Base-by-base conservation (phyloP, 345 rosid genomes). In the Camelina sativa region DNA sequence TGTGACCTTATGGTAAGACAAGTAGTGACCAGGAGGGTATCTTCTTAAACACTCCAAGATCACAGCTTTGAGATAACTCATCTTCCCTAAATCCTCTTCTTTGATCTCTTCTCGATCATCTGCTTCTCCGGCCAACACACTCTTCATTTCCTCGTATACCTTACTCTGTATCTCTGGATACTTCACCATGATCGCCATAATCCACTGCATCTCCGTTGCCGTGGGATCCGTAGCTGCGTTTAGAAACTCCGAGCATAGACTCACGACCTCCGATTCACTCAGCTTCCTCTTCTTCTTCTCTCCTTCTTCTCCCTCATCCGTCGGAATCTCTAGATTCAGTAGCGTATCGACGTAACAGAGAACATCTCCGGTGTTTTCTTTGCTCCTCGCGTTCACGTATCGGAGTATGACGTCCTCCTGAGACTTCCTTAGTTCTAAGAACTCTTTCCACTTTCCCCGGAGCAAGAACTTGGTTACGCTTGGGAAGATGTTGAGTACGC, bases 401-500 rank as follows among this genome's bases (percentile, higher is more conserved):
- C 57, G 48, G 53, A 82, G 75, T 44, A 81, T 23, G 4, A 71
- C 72, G 15, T 22, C 59, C n/a, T 78, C 84, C 23, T 71, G 75
- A 37, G 55, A 68, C 15, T 78, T 81, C 8, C 82, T 23, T 8
- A 75, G 54, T 8, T 68, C 62, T 35, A 72, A 22, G 19, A 79
- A 67, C 32, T 79, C 73, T 62, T 4, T 15, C 85, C 82, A 82
- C 43, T 60, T 61, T 11, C 57, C 5, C 8, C 73, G 52, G 37
- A 76, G 78, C 28, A 82, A 69, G 58, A 72, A 23, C 67, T 79
- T 82, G 15, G 85, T 76, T 4, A 78, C 65, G 47, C 46, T 72
- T 25, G 85, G 85, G 62, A 80, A 82, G 35, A 82, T 71, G 69
- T 82, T 79, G 11, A 82, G 79, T 17, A 76, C 63, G 22, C 74